Base-by-base conservation (phyloP, 345 rosid genomes). In the Punica granatum region DNA sequence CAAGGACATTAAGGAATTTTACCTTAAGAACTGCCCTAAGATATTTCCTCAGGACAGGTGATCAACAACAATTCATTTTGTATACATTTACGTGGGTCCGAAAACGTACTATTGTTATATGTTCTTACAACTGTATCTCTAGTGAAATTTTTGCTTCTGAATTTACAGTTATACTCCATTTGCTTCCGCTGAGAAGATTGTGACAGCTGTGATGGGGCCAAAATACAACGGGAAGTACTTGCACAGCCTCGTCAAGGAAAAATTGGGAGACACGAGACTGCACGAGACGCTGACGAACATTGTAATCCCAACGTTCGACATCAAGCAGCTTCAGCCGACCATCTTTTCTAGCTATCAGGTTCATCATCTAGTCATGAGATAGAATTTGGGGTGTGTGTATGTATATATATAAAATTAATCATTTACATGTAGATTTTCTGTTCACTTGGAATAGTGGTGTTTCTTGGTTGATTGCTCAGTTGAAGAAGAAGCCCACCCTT, bases 261-360 rank as follows among this genome's bases (percentile, higher is more conserved):
- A 43, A 33, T 35, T 71, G 59, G 72, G 75, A 39, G 42, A 68
- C 25, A 26, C n/a, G 13, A 44, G 37, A 32, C 1, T 73, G 67
- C 59, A 63, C 63, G 63, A 73, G 59, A 26, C 80, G 2, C 34
- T 73, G 62, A 56, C 77, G 13, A 59, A 67, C 42, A n/a, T 73
- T 18, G 77, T 75, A 12, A 63, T 75, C 54, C 75, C 79, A 2
- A 71, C 75, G 0, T 75, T 71, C 68, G 79, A 71, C 58, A 70
- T 77, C 60, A 70, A 70, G 69, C 41, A 48, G 16, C 67, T 77
- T 21, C 77, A 74, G 23, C 75, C 80, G 5, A 73, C 67, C 56
- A 67, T 73, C 46, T 73, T 73, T 42, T 77, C 80, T 59, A 75
- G 49, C 42, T 70, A 67, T 48, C 56, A 51, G 58, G 58, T 51